Evolutionary conservation across 2,329 filamentous ascomycete genomes (phyloP), one percentile per base, ranked within the genome.

Genomic region (Clonostachys sp.): DNA sequence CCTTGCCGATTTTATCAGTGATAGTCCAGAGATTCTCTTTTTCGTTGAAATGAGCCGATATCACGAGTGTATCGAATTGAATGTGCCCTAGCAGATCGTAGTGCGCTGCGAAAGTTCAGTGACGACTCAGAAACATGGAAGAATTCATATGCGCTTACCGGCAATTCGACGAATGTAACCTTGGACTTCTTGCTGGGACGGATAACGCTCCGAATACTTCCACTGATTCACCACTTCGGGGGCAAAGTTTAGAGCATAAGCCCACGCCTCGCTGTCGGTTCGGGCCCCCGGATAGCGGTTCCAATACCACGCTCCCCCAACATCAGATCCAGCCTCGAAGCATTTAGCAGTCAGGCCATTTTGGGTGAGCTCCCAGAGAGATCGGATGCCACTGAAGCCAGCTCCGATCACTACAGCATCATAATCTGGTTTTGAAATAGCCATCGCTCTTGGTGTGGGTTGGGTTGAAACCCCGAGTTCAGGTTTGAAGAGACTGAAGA

Each of bases 141-240:
- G 20, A 24, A 6, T 24, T 24, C 20, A 24, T 24, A 6, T 24
- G 2, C 20, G 56, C 16, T 65, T 63, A n/a, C 64, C 57, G 40
- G 66, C 70, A 5, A 73, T 63, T 46, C 69, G 64, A 34, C 64
- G 55, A 47, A 74, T 73, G 52, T 75, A 74, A 13, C 46, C 50
- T 12, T 61, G 57, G 1, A 73, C 52, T 45, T 75, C 67, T 14
- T 58, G 49, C 41, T 56, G 53, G 4, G 48, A 49, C 9, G 65
- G 61, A 47, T 61, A 68, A 35, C 53, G 51, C 46, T 64, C 53
- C 1, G 57, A 54, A 64, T 68, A 75, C n/a, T 57, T 63, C 65
- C 69, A 75, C 24, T 64, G 61, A 12, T 65, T 59, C 50, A 58
- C 71, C 2, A 68, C 51, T 20, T 65, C 65, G 0, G 49, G 50